Base-by-base conservation (phyloP, 306 rosid genomes). In the Quercus robur region DNA sequence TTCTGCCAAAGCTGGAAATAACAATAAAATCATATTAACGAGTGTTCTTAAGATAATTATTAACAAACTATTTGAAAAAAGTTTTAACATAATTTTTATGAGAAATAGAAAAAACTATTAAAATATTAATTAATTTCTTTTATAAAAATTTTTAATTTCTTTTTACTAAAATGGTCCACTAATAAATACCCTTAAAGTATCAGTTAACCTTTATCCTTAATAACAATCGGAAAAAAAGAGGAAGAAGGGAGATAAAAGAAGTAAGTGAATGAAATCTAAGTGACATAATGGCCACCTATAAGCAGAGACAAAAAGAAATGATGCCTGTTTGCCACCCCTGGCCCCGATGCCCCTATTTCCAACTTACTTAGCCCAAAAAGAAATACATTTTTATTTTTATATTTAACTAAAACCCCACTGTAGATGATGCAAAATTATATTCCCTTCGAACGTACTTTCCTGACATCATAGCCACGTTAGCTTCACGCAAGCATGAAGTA, bases 291-390 rank as follows among this genome's bases (percentile, higher is more conserved):
- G 80, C 80, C 21, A 82, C 70, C 86, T 81, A 86, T 81, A 86
- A 89, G 80, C 79, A 85, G 85, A 86, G 97, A 91, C 96, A 93
- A 93, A 92, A 91, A 26, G 93, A 93, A 93, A 93, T 93, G 97
- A 93, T 93, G 87, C 78, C 41, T 91, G 97, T 91, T 93, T 74
- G 88, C 97, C 97, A 93, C 92, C 88, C 82, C 86, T 59, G 56
- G 70, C 58, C 83, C 82, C 82, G 79, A 64, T 56, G 70, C 58
- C 80, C 82, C 82, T 79, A 74, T 85, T 73, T 52, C 75, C 80
- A 61, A 25, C 77, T 85, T 71, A 85, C 86, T 80, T 78, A 86
- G 75, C 78, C 61, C 56, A 46, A 78, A 75, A 67, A 21, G n/a
- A 57, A 90, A 69, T 71, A 73, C 71, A 62, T 63, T 30, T 77